These are phyloP conservation scores for Parietichytrium sp. DNA, from an alignment of 108 stramenopile genomes.

Conservation along the genomic window DNA sequence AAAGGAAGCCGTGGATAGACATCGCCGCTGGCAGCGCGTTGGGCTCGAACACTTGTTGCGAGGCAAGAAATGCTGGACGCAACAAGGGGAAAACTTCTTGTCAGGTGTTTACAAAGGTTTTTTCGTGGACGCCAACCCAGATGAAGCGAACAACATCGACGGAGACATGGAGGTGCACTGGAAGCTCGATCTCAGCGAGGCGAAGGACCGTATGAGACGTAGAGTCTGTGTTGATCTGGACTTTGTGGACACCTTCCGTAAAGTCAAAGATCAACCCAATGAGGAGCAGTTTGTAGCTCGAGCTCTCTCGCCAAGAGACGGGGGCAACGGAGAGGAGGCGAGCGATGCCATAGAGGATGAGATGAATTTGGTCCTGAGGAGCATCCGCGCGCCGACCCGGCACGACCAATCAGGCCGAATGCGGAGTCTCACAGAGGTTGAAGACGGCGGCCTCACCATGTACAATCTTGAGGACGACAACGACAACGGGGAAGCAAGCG, in stretches of 20 bases:
- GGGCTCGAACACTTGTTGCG: constrained; percentile 25
- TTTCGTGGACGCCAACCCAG: background rate
- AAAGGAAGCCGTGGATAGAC: background rate
- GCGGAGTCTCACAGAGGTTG: background rate
- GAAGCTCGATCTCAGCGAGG: background rate
- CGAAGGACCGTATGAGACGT: background rate
- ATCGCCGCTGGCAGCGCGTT: constrained; percentile 7
- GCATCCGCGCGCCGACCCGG: background rate
- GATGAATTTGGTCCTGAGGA: background rate
- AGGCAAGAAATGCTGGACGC: background rate
- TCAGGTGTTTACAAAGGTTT: background rate
- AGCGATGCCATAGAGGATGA: background rate
- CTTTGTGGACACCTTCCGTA: background rate
- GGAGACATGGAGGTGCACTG: background rate
- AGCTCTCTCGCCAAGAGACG: background rate
- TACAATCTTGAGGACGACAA: background rate
- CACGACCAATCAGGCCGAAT: background rate
- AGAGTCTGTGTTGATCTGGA: background rate
- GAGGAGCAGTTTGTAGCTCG: background rate
- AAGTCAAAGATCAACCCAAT: background rate
- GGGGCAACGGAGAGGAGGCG: background rate
- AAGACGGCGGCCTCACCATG: background rate
- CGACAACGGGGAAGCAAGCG: no score
- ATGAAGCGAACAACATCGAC: background rate
- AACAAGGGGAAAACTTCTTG: background rate